phyloP scores from a whole-genome alignment of 805 yeast species.

The Teunomyces gatunensis region DNA sequence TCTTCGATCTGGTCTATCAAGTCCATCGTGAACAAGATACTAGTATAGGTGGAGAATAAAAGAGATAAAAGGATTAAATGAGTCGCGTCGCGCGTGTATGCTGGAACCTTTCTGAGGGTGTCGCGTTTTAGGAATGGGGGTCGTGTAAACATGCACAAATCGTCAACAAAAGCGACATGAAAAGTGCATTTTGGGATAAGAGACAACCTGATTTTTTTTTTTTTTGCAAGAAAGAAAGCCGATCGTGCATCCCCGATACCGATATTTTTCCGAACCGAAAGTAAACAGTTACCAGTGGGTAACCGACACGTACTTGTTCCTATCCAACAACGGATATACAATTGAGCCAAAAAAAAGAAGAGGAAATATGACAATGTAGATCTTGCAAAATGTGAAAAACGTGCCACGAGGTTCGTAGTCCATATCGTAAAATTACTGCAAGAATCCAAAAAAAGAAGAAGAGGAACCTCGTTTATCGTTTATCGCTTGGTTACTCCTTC shows the following conservation, averaged over 20 bases:
- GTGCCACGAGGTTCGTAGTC: too few species aligned
- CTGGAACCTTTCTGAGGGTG: not conserved
- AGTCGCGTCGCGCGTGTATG: not conserved
- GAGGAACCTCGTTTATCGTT: not conserved
- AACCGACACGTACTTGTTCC: too few species aligned
- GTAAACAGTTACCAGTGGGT: too few species aligned
- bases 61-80: not conserved
- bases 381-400: too few species aligned
- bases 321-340: too few species aligned
- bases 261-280: too few species aligned
- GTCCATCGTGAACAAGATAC: constrained; percentile 7
- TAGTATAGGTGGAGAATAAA: not conserved
- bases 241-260: too few species aligned
- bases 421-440: not conserved
- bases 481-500: not conserved
- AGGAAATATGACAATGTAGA: too few species aligned
- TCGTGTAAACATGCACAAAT: not conserved
- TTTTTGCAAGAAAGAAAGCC: too few species aligned
- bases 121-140: not conserved
- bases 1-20: constrained; percentile 11
- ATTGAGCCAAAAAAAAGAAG: too few species aligned
- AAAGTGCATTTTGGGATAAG: not conserved
- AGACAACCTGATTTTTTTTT: too few species aligned
- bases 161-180: not conserved
- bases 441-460: not conserved